Evolutionary conservation across 495 filamentous ascomycete genomes (phyloP), one percentile per base, ranked within the genome.

Genomic region (Lasiosphaeria hispida): DNA sequence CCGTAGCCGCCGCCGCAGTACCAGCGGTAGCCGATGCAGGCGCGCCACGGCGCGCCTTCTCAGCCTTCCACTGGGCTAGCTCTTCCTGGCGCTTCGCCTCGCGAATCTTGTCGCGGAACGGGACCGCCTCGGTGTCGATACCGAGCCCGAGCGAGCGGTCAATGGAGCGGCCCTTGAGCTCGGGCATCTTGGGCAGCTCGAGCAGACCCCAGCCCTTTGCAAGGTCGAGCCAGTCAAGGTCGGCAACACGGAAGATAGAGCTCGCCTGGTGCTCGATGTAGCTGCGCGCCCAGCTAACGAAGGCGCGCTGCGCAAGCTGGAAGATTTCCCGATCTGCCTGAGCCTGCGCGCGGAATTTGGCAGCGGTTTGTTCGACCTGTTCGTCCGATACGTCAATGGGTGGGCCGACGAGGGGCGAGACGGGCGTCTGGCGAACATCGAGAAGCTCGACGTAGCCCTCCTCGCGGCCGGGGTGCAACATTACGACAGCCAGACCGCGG

Each of bases 121-220:
- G 77, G 62, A 86, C 77, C 9, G 65, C 64, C 14, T 76, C 69
- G 60, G 77, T 84, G 73, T 97, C 95, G 65, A 97, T 87, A 8
- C 89, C 93, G 63, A 96, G 72, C 64, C 96, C 93, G 38, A 97
- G 73, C 53, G 96, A 72, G 17, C 80, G 75, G 63, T 90, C 86
- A 36, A 85, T 85, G 0, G 81, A 74, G 66, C 86, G 91, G 7
- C 70, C 81, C 59, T 84, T 86, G 53, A 92, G 70, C 67, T 98
- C 94, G 0, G 95, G 94, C 94, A 98, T 98, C 69, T 89, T 93
- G 40, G 94, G 94, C 48, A 97, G 78, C 56, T 83, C 86, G 39
- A 97, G 75, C 8, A 98, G 77, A 13, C 76, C 77, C 88, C 92
- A 98, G 10, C 87, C 87, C 53, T 84, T 77, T 3, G 87, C 93